phyloP scores from a whole-genome alignment of 495 filamentous ascomycete species.

The Lineolata rhizophorae region DNA sequence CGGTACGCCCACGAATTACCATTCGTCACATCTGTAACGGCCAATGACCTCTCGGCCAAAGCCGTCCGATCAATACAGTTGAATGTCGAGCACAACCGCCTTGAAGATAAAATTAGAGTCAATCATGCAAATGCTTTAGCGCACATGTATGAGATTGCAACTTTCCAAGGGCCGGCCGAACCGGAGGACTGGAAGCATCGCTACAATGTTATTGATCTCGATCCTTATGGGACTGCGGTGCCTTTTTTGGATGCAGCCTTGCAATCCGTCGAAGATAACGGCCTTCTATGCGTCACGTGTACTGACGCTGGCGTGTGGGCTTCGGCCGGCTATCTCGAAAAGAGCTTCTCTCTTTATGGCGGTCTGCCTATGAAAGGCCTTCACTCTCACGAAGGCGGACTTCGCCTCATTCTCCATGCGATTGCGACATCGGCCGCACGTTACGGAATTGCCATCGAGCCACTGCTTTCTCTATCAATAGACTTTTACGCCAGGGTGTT shows the following conservation, averaged over 20 bases:
- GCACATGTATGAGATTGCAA: conserved; percentile 57
- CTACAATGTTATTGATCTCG: conserved; percentile 93
- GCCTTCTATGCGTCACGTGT: conserved; percentile 85
- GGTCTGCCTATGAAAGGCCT: conserved; percentile 64
- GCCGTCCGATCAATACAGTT: conserved; percentile 62
- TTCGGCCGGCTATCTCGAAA: conserved; percentile 80
- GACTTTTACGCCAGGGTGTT: conserved; percentile 92
- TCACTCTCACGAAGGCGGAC: conserved; percentile 71
- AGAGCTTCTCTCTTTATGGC: conserved; percentile 77
- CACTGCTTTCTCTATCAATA: conserved; percentile 74
- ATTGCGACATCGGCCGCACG: conserved; percentile 58
- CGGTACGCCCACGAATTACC: conserved; percentile 86
- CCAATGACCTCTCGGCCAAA: conserved; percentile 63
- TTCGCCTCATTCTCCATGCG: conserved; percentile 63
- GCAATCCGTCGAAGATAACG: conserved; percentile 62
- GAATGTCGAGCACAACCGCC: conserved; percentile 65
- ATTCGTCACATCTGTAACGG: conserved; percentile 55
- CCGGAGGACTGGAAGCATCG: conserved; percentile 6
- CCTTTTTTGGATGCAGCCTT: conserved; percentile 82
- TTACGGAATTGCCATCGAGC: conserved; percentile 83
- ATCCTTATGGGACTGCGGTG: conserved; percentile 83
- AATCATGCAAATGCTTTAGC: conserved; percentile 61
- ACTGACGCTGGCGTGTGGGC: conserved; percentile 91
- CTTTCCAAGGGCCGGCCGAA: conserved; percentile 2
- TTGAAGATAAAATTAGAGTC: conserved; percentile 44